A percentile compares a stretch with the other conserved stretches of the same genome.
phyloP scores from a whole-genome alignment of 2,329 filamentous ascomycete species.

The Knufia fluminis region DNA sequence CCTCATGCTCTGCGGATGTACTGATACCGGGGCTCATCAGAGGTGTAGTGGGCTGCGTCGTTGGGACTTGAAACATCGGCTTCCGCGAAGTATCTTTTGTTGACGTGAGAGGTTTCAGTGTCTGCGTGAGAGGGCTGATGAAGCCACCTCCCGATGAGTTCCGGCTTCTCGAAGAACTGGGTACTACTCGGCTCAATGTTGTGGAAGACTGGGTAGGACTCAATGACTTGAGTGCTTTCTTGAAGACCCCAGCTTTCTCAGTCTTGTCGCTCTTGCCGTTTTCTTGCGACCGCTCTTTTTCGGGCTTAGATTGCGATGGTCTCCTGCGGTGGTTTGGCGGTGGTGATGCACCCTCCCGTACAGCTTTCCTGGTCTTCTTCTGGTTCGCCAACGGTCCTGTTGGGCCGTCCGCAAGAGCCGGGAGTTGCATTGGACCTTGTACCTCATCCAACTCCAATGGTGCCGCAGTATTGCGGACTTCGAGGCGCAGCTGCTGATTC shows the following conservation, averaged over 20 bases:
- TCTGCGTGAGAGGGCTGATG: neutral
- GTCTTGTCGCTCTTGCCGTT: slow-evolving; percentile 9
- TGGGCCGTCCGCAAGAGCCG: too few relatives aligned
- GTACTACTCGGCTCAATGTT: slow-evolving; percentile 10
- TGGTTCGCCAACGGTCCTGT: slow-evolving; percentile 20
- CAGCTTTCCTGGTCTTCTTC: slow-evolving; percentile 22
- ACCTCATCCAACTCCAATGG: neutral
- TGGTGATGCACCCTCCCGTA: slow-evolving; percentile 11
- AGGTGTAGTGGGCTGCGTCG: slow-evolving; percentile 15
- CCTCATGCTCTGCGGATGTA: slow-evolving; percentile 11
- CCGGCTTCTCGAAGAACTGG: slow-evolving; percentile 1
- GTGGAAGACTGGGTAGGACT: slow-evolving; percentile 21
- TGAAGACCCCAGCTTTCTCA: slow-evolving; percentile 19
- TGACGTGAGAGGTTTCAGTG: slow-evolving; percentile 3
- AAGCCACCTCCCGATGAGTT: slow-evolving; percentile 3
- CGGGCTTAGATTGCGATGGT: slow-evolving; percentile 12
- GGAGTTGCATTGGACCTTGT: too few relatives aligned
- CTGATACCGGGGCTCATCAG: slow-evolving; percentile 15
- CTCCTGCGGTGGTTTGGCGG: slow-evolving; percentile 8
- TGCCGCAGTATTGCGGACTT: neutral
- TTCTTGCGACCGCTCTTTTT: slow-evolving; percentile 12
- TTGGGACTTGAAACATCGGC: neutral
- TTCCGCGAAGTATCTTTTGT: slow-evolving; percentile 8
- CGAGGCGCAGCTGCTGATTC: slow-evolving; percentile 11
- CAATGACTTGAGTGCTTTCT: slow-evolving; percentile 21